A percentile compares a stretch with the other conserved stretches of the same genome.
phyloP scores from a whole-genome alignment of 352 stramenopile species.

The Phytophthora pistaciae region DNA sequence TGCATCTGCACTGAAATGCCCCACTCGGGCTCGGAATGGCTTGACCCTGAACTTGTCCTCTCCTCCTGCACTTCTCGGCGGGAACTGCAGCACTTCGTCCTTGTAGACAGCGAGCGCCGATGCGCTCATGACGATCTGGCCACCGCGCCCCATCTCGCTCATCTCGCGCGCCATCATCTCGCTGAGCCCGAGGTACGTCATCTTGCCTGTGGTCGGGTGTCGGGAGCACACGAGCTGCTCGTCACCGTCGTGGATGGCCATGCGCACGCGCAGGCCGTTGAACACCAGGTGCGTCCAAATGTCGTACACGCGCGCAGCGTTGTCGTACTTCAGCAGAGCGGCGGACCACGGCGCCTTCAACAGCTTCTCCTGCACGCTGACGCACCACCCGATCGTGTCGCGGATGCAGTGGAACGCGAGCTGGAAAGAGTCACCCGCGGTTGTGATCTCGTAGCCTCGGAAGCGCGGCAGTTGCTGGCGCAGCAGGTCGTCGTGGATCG shows the following conservation, averaged over 20 bases:
- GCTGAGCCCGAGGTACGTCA: slow-evolving; percentile 76
- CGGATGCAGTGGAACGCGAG: slow-evolving; percentile 77
- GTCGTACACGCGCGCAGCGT: slow-evolving; percentile 54
- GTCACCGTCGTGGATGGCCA: slow-evolving; percentile 82
- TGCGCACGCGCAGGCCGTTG: slow-evolving; percentile 76
- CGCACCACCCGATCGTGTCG: slow-evolving; percentile 72
- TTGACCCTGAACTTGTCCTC: slow-evolving; percentile 45
- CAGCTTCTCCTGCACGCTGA: slow-evolving; percentile 74
- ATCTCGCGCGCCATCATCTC: slow-evolving; percentile 79
- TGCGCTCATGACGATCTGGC: slow-evolving; percentile 77
- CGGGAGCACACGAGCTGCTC: slow-evolving; percentile 68
- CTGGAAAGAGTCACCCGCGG: slow-evolving; percentile 80
- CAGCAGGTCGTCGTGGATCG: slow-evolving; percentile 77
- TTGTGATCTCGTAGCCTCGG: slow-evolving; percentile 87
- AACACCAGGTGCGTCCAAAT: slow-evolving; percentile 72
- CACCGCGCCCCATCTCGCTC: slow-evolving; percentile 66
- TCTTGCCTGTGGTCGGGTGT: slow-evolving; percentile 81
- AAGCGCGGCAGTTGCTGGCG: slow-evolving; percentile 60
- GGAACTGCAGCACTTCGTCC: slow-evolving; percentile 39
- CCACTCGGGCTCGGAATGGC: slow-evolving; percentile 37
- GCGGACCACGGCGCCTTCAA: slow-evolving; percentile 66
- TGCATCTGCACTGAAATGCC: slow-evolving; percentile 51
- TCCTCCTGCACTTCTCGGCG: background rate
- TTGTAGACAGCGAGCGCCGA: slow-evolving; percentile 55
- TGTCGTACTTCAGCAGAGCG: slow-evolving; percentile 52